phyloP scores from a whole-genome alignment of 208 protist genomes.

The Acanthamoeba culbertsoni region DNA sequence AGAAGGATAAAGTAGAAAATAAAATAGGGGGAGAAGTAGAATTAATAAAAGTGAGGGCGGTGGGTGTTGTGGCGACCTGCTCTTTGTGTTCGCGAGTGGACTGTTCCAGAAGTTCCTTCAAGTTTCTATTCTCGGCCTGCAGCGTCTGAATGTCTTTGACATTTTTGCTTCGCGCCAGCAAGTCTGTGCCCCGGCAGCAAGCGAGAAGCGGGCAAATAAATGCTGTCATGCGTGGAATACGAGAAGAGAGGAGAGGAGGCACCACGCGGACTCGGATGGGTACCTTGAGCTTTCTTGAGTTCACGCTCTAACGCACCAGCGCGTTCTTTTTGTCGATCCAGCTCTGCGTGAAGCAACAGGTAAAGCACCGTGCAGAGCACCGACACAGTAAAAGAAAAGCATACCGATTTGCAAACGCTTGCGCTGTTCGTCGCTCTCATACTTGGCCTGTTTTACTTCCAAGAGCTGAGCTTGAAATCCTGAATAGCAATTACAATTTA shows the following conservation, averaged over 20 bases:
- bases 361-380: neutral
- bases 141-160: neutral
- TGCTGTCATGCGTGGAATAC: neutral
- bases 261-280: too few species aligned
- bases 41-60: neutral
- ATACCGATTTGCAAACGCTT: neutral
- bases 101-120: constrained; percentile 21
- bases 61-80: neutral
- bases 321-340: neutral
- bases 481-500: neutral
- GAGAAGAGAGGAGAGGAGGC: neutral
- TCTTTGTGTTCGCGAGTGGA: neutral
- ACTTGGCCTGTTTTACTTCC: constrained; percentile 6
- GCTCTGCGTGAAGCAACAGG: neutral
- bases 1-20: neutral
- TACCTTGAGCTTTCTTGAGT: neutral
- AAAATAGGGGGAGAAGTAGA: neutral
- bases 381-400: neutral
- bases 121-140: neutral
- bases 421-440: neutral
- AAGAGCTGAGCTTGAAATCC: constrained; percentile 22
- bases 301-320: neutral
- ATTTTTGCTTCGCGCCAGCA: neutral
- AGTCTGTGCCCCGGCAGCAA: neutral
- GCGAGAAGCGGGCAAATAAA: neutral